Conservation (phyloP, 2,329 filamentous ascomycete species). For the Aspergillus puulaauensis region DNA sequence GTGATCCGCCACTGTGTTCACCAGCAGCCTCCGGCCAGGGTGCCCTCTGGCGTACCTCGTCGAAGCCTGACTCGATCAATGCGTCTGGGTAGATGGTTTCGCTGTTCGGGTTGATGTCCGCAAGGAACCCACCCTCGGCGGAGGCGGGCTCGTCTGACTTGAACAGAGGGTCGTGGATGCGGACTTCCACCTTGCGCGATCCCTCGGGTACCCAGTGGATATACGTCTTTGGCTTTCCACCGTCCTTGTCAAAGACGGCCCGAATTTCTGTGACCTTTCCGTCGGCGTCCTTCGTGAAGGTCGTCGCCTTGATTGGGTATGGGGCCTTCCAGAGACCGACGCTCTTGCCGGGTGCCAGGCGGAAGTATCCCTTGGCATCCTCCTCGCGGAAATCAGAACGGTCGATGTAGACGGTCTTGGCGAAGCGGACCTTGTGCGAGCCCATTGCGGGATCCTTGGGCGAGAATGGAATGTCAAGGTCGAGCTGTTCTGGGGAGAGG, state of each 20-base stretch:
- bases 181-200: conserved; percentile 66
- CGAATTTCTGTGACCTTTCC: conserved; percentile 67
- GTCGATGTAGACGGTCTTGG: conserved; percentile 81
- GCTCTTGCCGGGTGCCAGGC: conserved; percentile 70
- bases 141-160: conserved; percentile 79
- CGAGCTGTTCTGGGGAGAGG: conserved; percentile 63
- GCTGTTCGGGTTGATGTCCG: conserved; percentile 80
- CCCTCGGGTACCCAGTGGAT: conserved; percentile 83
- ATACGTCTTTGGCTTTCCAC: conserved; percentile 69
- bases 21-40: conserved; percentile 81
- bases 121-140: conserved; percentile 75
- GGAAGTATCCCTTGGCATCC: conserved; percentile 67
- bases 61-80: conserved; percentile 78
- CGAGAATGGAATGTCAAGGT: conserved; percentile 71
- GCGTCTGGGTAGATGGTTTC: conserved; percentile 77
- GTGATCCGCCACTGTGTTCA: conserved; percentile 34
- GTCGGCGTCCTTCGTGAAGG: conserved; percentile 65
- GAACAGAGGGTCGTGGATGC: conserved; percentile 81
- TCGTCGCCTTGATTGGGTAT: conserved; percentile 66
- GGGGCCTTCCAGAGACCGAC: conserved; percentile 73
- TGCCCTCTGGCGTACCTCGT: conserved; percentile 69
- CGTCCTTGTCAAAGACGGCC: conserved; percentile 67
- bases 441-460: conserved; percentile 67
- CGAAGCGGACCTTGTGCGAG: conserved; percentile 62
- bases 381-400: conserved; percentile 72